These are phyloP conservation scores for Trichoderma atrobrunneum DNA, from an alignment of 2,329 filamentous ascomycete genomes.

Conservation along the genomic window DNA sequence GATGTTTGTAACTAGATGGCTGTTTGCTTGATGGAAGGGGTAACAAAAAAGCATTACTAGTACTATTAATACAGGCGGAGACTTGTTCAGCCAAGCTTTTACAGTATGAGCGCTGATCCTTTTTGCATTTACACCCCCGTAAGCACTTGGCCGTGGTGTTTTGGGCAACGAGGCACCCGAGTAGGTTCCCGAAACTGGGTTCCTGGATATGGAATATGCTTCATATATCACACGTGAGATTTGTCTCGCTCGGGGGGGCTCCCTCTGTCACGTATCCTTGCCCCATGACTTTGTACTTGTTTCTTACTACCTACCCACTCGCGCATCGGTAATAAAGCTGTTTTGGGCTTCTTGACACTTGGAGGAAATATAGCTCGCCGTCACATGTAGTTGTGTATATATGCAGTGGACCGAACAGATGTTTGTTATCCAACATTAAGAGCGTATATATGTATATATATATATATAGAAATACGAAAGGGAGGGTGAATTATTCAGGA, in stretches of 20 bases:
- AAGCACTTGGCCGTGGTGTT: conserved; percentile 1
- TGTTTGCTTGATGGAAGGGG: neutral
- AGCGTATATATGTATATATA: neutral
- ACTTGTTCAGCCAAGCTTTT: neutral
- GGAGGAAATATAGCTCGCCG: neutral
- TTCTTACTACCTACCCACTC: neutral
- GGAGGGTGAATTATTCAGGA: no score
- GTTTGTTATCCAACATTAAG: neutral
- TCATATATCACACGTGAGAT: neutral
- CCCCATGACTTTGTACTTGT: neutral
- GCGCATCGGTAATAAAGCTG: neutral
- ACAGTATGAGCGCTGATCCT: neutral
- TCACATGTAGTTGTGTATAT: neutral
- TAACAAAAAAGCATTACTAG: neutral
- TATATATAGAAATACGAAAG: neutral
- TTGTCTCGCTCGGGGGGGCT: neutral
- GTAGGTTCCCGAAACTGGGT: neutral
- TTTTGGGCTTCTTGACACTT: neutral
- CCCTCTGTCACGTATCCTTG: neutral
- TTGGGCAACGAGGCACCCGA: neutral
- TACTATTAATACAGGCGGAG: neutral
- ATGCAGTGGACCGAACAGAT: neutral
- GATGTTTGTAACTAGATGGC: neutral
- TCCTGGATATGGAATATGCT: neutral
- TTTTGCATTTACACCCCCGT: neutral